Conservation (phyloP, 768 basidiomycete species). For the Tylopilus vinaceipallidus region DNA sequence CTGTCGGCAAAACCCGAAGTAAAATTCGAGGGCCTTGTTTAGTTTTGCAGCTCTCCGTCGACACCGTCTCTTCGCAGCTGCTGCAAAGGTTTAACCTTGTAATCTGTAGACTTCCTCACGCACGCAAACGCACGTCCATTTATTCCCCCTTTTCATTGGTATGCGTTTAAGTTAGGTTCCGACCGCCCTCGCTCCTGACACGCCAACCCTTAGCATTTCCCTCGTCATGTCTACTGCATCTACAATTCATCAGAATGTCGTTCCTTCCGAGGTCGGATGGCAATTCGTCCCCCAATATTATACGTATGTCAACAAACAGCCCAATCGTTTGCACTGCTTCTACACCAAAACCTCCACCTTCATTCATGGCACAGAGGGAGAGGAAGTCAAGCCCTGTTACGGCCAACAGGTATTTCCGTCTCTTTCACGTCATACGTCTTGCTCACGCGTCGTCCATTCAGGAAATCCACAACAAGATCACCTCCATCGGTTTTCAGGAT, state of each 20-base stretch:
- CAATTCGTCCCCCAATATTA: slow-evolving; percentile 99
- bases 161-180: background rate
- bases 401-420: slow-evolving; percentile 79
- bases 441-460: slow-evolving; percentile 31
- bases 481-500: slow-evolving; percentile 89
- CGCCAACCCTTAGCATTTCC: slow-evolving; percentile 26
- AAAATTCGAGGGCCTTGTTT: slow-evolving; percentile 25
- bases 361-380: slow-evolving; percentile 96
- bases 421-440: slow-evolving; percentile 5
- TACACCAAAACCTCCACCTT: slow-evolving; percentile 98
- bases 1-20: slow-evolving; percentile 30
- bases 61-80: slow-evolving; percentile 27
- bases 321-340: slow-evolving; percentile 95
- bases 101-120: slow-evolving; percentile 39
- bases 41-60: slow-evolving; percentile 20
- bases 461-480: slow-evolving; percentile 98
- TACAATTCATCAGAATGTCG: slow-evolving; percentile 58
- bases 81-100: slow-evolving; percentile 31
- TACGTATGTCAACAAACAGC: slow-evolving; percentile 97
- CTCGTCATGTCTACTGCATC: slow-evolving; percentile 42
- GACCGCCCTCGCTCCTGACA: background rate
- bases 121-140: slow-evolving; percentile 33
- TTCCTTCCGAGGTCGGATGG: slow-evolving; percentile 97
- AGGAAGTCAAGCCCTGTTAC: slow-evolving; percentile 83
- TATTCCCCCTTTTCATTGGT: slow-evolving; percentile 33